Evolutionary conservation across 1,284 basidiomycete genomes (phyloP).

Genomic region (Cryptococcus sp.): DNA sequence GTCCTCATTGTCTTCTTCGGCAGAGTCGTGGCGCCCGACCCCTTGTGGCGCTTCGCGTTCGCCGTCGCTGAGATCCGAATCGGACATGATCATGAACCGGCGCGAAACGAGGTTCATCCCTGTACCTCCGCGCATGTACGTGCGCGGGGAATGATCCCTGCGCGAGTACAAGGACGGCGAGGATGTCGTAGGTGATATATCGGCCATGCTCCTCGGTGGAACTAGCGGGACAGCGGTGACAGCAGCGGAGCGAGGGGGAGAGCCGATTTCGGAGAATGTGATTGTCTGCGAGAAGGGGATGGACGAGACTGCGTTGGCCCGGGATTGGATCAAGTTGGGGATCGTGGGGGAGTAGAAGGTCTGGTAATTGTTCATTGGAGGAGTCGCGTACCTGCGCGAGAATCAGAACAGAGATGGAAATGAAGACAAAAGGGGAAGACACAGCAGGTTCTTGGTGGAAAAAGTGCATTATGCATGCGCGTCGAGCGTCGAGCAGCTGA

Average conservation of each 20-base stretch:
- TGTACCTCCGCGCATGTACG: background rate
- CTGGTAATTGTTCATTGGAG: background rate
- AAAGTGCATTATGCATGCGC: too few species aligned
- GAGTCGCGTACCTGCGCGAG: too few species aligned
- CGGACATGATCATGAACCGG: conserved; percentile 4
- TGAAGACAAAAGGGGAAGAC: too few species aligned
- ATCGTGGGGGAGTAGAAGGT: conserved; percentile 7
- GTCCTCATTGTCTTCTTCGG: too few species aligned
- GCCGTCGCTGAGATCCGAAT: background rate
- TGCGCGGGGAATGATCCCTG: conserved; percentile 9
- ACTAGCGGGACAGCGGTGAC: background rate
- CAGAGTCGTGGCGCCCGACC: background rate
- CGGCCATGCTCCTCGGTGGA: conserved; percentile 7
- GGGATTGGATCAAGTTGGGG: conserved; percentile 10
- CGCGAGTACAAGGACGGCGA: conserved; percentile 20
- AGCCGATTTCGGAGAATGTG: conserved; percentile 6
- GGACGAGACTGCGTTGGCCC: conserved; percentile 10
- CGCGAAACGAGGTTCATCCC: background rate
- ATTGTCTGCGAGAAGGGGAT: conserved; percentile 12
- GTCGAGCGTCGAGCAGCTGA: too few species aligned
- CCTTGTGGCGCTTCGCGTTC: background rate
- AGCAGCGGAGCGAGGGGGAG: background rate
- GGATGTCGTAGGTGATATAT: conserved; percentile 12
- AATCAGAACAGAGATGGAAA: too few species aligned
- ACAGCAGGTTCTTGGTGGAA: too few species aligned